Evolutionary conservation across 1,284 basidiomycete species (phyloP).

Genomic region (Pseudozyma sp.): DNA sequence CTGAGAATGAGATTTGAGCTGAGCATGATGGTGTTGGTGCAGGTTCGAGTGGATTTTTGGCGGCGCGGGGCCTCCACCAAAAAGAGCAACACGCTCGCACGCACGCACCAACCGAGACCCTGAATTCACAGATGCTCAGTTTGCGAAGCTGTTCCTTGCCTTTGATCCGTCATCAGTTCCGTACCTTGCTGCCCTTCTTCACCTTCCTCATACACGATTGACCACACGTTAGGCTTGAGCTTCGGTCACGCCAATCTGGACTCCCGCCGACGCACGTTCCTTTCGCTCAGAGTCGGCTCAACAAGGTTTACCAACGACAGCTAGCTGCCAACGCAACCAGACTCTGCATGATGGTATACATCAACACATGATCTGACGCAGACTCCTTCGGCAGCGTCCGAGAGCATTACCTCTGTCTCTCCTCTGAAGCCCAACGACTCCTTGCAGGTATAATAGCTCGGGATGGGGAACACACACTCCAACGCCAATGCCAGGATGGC

Average conservation of each 20-base stretch:
- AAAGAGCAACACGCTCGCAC: conserved; percentile 15
- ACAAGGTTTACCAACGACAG: too few species aligned
- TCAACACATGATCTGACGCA: too few species aligned
- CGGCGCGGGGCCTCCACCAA: conserved; percentile 15
- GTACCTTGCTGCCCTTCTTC: not conserved
- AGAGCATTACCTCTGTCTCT: too few species aligned
- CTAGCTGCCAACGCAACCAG: too few species aligned
- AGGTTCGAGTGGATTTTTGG: not conserved
- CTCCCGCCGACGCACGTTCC: too few species aligned
- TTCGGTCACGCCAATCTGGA: too few species aligned
- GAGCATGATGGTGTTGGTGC: not conserved
- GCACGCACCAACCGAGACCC: conserved; percentile 22
- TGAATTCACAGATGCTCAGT: conserved; percentile 13
- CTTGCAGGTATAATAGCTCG: not conserved
- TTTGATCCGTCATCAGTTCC: not conserved
- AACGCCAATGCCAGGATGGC: conserved; percentile 47
- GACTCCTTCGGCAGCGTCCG: too few species aligned
- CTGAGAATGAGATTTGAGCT: not conserved
- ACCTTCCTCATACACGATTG: not conserved
- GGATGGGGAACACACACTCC: conserved; percentile 57
- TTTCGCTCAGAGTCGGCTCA: too few species aligned
- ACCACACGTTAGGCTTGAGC: too few species aligned
- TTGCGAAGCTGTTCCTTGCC: not conserved
- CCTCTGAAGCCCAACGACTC: too few species aligned
- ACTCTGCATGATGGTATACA: too few species aligned